Evolutionary conservation across 306 rosid species (phyloP), one percentile per base, ranked within the genome.

Genomic region (Cicer arietinum): DNA sequence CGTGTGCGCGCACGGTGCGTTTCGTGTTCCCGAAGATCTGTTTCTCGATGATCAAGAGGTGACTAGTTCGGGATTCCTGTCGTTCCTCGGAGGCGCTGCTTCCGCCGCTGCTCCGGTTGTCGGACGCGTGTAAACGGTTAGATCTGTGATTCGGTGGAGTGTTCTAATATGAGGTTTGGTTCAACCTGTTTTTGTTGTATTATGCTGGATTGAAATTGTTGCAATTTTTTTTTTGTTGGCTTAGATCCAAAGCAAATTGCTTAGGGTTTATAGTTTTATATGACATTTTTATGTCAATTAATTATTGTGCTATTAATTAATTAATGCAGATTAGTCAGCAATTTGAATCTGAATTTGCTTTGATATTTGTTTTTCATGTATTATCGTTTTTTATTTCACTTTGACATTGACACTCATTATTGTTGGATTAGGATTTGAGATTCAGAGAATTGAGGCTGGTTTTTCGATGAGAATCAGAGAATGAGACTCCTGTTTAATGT

Each of bases 21-120:
- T 94, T 39, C 84, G 92, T 74, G 85, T 90, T 13, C 98, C 98
- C 0, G 98, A 94, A 80, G 98, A 94, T 43, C 84, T 94, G 76
- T 94, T 94, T 75, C 91, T 91, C 1, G 98, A 94, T 71, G 96
- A 94, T 10, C 96, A 91, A 50, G 98, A 94, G 85, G 94, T 93
- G 0, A 70, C 46, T 13, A 88, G 80, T 75, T 39, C 91, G 10
- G 98, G 98, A 8, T 85, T 94, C 46, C 89, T 94, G 48, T 91
- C 97, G 2, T 94, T 94, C 89, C 90, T 94, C 2, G 98, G 98
- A 1, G 88, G 92, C 1, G 96, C 97, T 7, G 89, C 98, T 44
- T 52, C 89, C 30, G 74, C 93, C 4, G 89, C 90, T 0, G 92
- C 96, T 6, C 95, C 91, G 11, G 82, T 87, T 1, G 88, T 84